Conservation (phyloP, 768 basidiomycete species). For the Suillus weaverae region DNA sequence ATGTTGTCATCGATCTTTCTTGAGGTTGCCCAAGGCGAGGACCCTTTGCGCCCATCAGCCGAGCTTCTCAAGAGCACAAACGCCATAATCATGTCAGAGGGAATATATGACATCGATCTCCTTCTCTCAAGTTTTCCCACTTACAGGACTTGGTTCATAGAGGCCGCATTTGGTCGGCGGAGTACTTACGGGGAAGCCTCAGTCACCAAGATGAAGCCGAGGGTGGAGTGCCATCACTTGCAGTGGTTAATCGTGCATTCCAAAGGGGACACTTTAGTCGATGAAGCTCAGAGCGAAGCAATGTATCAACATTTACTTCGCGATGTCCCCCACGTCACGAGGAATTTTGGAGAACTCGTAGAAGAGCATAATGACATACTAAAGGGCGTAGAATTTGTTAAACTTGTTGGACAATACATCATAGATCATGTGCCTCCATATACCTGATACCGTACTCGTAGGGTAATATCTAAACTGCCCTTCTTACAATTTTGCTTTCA, state of each 20-base stretch:
- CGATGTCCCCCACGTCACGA: conserved; percentile 27
- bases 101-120: conserved; percentile 73
- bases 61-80: conserved; percentile 45
- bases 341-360: conserved; percentile 40
- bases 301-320: conserved; percentile 57
- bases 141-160: conserved; percentile 74
- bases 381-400: conserved; percentile 40
- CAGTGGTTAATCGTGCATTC: conserved; percentile 80
- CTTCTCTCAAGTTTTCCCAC: conserved; percentile 62
- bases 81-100: conserved; percentile 68
- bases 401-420: conserved; percentile 47
- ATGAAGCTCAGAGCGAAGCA: conserved; percentile 56
- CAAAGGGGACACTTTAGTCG: conserved; percentile 65
- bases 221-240: conserved; percentile 36
- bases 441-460: not conserved
- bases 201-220: conserved; percentile 40
- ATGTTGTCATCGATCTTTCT: conserved; percentile 74
- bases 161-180: conserved; percentile 54
- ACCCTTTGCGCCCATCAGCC: conserved; percentile 44
- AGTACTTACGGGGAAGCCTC: conserved; percentile 52
- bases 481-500: not conserved
- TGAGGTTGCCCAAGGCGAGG: conserved; percentile 37
- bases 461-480: not conserved
- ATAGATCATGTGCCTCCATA: conserved; percentile 1
- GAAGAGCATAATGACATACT: conserved; percentile 60